A percentile compares a stretch with the other conserved stretches of the same genome.
phyloP scores from a whole-genome alignment of 257 asterid species.

The Cinchona pubescens region DNA sequence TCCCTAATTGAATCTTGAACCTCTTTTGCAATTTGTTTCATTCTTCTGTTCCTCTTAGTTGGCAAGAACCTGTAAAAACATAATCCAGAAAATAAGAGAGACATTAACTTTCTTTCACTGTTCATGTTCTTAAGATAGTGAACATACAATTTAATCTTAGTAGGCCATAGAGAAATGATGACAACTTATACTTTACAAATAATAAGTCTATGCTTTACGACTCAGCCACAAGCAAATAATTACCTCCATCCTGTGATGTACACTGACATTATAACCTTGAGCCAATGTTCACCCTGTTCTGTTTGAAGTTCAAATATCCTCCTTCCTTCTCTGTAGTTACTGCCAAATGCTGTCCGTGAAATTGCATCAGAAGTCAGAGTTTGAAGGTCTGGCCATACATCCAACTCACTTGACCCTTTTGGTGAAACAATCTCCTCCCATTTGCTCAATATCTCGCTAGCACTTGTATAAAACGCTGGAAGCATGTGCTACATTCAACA shows the following conservation, averaged over 20 bases:
- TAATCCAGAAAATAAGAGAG: neutral
- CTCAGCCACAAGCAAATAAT: neutral
- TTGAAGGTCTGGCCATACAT: conserved; percentile 26
- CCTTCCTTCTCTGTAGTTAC: conserved; percentile 25
- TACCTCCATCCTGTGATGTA: conserved; percentile 28
- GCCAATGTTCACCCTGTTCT: conserved; percentile 4
- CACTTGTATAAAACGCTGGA: conserved; percentile 18
- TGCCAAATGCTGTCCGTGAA: conserved; percentile 26
- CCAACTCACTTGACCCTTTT: conserved; percentile 13
- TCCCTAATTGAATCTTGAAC: conserved; percentile 20
- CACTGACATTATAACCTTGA: neutral
- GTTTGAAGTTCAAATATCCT: conserved; percentile 21
- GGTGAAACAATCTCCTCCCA: conserved; percentile 18
- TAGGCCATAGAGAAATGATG: neutral
- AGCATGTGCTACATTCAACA: conserved; percentile 16
- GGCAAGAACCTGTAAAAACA: conserved; percentile 30
- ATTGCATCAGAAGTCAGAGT: conserved; percentile 19
- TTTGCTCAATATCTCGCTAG: conserved; percentile 14
- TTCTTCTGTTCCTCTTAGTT: conserved; percentile 29
- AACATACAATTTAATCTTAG: neutral
- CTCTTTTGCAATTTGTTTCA: conserved; percentile 25
- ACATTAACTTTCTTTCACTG: neutral
- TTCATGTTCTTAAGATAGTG: neutral
- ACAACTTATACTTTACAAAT: neutral
- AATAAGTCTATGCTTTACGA: neutral